A percentile compares a stretch with the other conserved stretches of the same genome.
Conservation (phyloP, 805 yeast species). For the Candida bentonensis region DNA sequence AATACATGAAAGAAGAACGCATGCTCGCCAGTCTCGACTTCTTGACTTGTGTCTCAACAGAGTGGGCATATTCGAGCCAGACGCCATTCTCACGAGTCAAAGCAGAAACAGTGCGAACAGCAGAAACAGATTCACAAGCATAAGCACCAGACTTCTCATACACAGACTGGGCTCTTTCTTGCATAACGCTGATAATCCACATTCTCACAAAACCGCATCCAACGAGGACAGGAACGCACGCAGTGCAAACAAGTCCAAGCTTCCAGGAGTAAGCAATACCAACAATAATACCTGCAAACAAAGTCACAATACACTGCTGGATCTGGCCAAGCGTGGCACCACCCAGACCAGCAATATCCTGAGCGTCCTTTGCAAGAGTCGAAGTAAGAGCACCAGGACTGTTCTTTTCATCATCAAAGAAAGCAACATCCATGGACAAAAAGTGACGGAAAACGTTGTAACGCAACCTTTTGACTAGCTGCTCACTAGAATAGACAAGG, state of each 20-base stretch:
- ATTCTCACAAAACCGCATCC: constrained; percentile 27
- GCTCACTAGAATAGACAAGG: constrained; percentile 18
- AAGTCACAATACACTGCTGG: constrained; percentile 22
- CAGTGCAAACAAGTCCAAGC: constrained; percentile 26
- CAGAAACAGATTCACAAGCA: constrained; percentile 26
- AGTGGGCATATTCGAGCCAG: constrained; percentile 16
- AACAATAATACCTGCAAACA: constrained; percentile 25
- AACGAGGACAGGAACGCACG: constrained; percentile 25
- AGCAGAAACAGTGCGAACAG: constrained; percentile 28
- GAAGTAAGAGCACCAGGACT: constrained; percentile 26
- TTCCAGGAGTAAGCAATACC: constrained; percentile 27
- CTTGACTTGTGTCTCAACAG: constrained; percentile 19
- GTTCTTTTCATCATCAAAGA: constrained; percentile 23
- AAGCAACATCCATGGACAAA: constrained; percentile 24
- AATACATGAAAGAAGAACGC: constrained; percentile 24
- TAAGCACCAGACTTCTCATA: constrained; percentile 26
- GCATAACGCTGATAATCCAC: constrained; percentile 19
- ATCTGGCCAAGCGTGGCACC: constrained; percentile 29
- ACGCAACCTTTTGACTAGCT: constrained; percentile 22
- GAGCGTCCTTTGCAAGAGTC: constrained; percentile 26
- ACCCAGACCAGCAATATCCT: constrained; percentile 25
- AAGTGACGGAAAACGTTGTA: constrained; percentile 19
- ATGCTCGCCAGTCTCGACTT: constrained; percentile 15
- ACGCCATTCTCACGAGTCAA: constrained; percentile 28
- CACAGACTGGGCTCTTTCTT: constrained; percentile 24